Evolutionary conservation across 768 basidiomycete genomes (phyloP), one percentile per base, ranked within the genome.

Genomic region (Cystofilobasidium capitatum): DNA sequence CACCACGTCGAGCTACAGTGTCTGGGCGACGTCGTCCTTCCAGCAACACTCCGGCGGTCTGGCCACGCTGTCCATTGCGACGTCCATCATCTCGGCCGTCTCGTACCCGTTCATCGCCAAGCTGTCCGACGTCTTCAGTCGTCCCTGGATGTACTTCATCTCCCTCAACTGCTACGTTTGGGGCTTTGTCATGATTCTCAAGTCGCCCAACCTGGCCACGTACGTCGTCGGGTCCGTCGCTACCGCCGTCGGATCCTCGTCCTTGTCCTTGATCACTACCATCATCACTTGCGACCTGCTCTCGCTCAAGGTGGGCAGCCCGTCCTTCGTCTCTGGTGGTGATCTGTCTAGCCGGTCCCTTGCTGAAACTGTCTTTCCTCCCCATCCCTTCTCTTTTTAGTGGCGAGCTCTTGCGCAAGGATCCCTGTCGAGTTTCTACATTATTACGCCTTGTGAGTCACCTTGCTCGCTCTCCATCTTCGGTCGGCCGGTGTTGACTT

Each of bases 111-210:
- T 75, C 71, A 70, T 73, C 58, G 73, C 70, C 47, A 75, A 75
- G 65, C 67, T 73, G 29, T 66, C 73, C 55, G 77, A 77, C 66
- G 66, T 75, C 14, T 71, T 71, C 57, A 71, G 70, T 12, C 71
- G 77, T 10, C 75, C 75, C 13, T 60, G 62, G 31, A 71, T 74
- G 22, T 72, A 74, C 44, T 20, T 64, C 26, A 51, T 75, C 45
- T 62, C 73, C 3, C 49, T 77, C 39, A 59, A 70, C 22, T 72
- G 51, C 36, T 64, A 22, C 24, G 47, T 63, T 35, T 26, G n/a
- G 47, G 78, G 78, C 13, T 77, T 73, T 61, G 69, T 75, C 71
- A 71, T 78, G 39, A 73, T 73, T 16, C 72, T 75, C 44, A 71
- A 71, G 70, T 76, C 45, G 75, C 76, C 45, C 69, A 73, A 55